Conservation (phyloP, 345 rosid genomes). For the Brassica rapa region DNA sequence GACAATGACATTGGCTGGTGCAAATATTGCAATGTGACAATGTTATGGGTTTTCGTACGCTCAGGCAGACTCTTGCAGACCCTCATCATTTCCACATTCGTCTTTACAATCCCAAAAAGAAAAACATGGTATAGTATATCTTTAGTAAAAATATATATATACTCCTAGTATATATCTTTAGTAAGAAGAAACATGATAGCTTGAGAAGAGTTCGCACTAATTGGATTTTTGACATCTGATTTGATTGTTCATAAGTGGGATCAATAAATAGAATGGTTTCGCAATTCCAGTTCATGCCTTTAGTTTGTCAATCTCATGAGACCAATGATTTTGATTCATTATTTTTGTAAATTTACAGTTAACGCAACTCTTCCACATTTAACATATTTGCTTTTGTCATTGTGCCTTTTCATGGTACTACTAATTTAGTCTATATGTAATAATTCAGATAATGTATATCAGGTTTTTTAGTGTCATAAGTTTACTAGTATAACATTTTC, state of each 20-base stretch:
- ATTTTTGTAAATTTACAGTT: not conserved
- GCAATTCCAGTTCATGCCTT: not conserved
- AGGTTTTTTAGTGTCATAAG: not conserved
- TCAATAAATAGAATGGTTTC: not conserved
- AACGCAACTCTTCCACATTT: not conserved
- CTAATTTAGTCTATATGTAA: not conserved
- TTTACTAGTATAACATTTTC: not conserved
- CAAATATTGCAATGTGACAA: slow-evolving; percentile 56
- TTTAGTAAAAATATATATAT: not conserved
- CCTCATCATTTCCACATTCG: slow-evolving; percentile 34
- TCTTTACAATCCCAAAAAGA: slow-evolving; percentile 11
- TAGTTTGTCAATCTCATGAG: not conserved
- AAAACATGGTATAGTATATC: no score
- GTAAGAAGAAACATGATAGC: not conserved
- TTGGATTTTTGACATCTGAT: not conserved
- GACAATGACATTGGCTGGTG: slow-evolving; percentile 28
- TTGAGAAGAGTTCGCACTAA: not conserved
- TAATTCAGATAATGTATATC: no score
- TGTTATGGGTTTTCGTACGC: slow-evolving; percentile 60
- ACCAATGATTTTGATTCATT: not conserved
- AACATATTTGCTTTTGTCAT: not conserved
- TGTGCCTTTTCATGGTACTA: not conserved
- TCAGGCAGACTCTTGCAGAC: slow-evolving; percentile 37
- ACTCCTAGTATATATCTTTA: no score
- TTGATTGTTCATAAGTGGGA: slow-evolving; percentile 6